Evolutionary conservation across 805 yeast species (phyloP), one percentile per base, ranked within the genome.

Genomic region (Saccharomycopsis oosterbeekiorum): DNA sequence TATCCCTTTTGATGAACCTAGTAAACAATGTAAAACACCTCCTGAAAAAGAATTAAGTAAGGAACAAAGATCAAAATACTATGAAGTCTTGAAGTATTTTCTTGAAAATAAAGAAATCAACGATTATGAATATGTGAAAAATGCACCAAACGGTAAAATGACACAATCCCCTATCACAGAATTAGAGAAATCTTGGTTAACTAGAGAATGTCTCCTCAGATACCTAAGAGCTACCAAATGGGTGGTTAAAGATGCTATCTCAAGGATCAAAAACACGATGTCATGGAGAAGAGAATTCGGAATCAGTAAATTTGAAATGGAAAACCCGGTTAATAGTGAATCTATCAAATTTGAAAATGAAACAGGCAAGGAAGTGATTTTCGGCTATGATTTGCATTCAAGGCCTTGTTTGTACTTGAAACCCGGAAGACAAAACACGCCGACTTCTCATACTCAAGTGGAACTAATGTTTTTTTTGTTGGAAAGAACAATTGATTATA

Each of bases 361-460:
- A 70, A 86, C 96, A 0, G 99, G 99, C 61, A 94, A 94, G 73
- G 90, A 93, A 73, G 86, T 93, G 26, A 85, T 93, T 59, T 75
- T 94, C 56, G 99, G 99, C 24, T 94, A 77, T 70, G 99, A 94
- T 70, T 87, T 86, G 68, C 91, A 88, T 69, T 80, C 86, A 26
- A 83, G 99, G 70, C 98, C 99, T 4, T 93, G 97, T 69, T 75
- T 94, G 41, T 93, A 93, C 72, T 78, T 94, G 71, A 88, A 89
- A 72, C 96, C 97, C 0, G 98, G 98, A 14, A 82, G 96, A 70
- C 99, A 94, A 74, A 94, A 94, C 75, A 94, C 99, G 15, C 89
- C 89, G 69, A 84, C 94, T 2, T 83, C 94, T 1, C 86, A 84
- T 65, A 81, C 93, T 67, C 99, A 94, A 71, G 97, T 94, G n/a